Conservation (phyloP, 495 filamentous ascomycete genomes). For the Penicillium lividum region DNA sequence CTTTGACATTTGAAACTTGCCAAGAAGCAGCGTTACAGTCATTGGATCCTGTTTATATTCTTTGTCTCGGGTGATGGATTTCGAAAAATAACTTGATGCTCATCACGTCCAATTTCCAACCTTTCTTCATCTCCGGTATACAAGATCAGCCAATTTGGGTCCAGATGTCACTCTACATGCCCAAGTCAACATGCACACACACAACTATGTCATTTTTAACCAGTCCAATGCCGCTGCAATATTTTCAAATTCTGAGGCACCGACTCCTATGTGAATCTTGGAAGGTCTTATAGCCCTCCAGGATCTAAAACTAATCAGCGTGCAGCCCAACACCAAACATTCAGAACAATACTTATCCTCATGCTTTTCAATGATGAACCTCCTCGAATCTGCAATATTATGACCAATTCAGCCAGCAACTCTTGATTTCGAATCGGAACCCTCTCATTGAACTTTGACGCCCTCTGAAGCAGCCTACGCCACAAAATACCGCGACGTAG, state of each 20-base stretch:
- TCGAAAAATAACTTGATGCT: not conserved
- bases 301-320: conserved; percentile 45
- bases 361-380: conserved; percentile 57
- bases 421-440: conserved; percentile 49
- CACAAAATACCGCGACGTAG: conserved; percentile 63
- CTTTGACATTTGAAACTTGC: not conserved
- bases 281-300: conserved; percentile 55
- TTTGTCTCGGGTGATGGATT: not conserved
- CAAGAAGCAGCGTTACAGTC: not conserved
- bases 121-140: not conserved
- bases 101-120: not conserved
- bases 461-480: conserved; percentile 55
- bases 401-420: conserved; percentile 49
- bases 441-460: conserved; percentile 49
- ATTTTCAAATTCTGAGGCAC: too few relatives aligned
- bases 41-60: not conserved
- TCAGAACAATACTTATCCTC: conserved; percentile 38
- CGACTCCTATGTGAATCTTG: conserved; percentile 37
- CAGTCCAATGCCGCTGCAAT: not conserved
- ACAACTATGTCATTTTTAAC: not conserved
- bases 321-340: not conserved
- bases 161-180: not conserved
- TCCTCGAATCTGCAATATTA: conserved; percentile 51
- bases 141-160: not conserved
- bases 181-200: not conserved